Conservation (phyloP, 2,329 filamentous ascomycete species). For the Colletotrichum plurivorum region DNA sequence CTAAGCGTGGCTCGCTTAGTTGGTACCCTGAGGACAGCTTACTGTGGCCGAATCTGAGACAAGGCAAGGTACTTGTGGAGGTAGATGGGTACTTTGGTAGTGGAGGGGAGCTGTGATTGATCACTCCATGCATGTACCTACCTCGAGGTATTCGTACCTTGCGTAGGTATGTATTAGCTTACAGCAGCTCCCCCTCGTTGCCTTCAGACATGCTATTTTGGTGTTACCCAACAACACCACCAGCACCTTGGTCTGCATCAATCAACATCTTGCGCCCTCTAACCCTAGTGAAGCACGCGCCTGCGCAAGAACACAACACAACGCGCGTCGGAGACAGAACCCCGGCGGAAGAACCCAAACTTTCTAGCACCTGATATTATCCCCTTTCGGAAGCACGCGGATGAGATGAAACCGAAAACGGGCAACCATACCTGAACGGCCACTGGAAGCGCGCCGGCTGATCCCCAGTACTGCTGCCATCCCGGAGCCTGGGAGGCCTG, state of each 20-base stretch:
- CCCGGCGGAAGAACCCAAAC: neutral
- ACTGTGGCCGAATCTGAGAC: no score
- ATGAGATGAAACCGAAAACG: constrained; percentile 30
- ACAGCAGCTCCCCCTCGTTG: no score
- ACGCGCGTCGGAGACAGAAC: neutral
- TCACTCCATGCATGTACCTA: no score
- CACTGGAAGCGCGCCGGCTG: constrained; percentile 6
- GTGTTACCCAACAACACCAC: no score
- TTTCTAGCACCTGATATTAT: neutral
- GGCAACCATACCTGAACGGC: neutral
- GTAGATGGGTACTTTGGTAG: no score
- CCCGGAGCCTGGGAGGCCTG: constrained; percentile 2
- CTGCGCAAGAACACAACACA: neutral
- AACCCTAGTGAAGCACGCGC: neutral
- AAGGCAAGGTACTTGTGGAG: no score
- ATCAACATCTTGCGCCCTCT: neutral
- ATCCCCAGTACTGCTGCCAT: neutral
- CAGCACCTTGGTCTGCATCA: no score
- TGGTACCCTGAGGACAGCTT: no score
- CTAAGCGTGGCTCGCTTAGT: constrained; percentile 1
- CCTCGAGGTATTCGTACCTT: no score
- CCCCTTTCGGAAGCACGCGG: constrained; percentile 1
- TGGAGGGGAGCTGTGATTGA: no score
- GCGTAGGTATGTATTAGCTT: no score
- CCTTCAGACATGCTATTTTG: no score